Evolutionary conservation across 2,329 filamentous ascomycete species (phyloP).

Genomic region (Fusarium nematophilum): DNA sequence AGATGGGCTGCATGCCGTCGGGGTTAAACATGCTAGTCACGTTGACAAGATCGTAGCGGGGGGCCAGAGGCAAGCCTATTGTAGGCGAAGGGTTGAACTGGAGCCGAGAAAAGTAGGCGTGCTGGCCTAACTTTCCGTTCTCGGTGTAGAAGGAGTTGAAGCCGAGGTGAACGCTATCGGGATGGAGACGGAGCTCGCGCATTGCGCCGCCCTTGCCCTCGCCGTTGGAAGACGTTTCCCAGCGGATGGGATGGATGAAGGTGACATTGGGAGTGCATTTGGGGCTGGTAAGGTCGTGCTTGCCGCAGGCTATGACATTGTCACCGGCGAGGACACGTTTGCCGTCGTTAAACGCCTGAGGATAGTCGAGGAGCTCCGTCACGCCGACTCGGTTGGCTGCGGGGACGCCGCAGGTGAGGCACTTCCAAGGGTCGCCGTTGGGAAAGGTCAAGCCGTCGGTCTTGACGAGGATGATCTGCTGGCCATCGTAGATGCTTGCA

Average conservation of each 20-base stretch:
- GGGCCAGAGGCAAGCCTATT: conserved; percentile 42
- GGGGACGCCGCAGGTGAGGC: conserved; percentile 56
- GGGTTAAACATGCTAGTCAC: conserved; percentile 50
- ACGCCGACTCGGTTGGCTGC: conserved; percentile 41
- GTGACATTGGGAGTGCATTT: not conserved
- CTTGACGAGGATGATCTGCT: conserved; percentile 57
- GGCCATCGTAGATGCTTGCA: conserved; percentile 54
- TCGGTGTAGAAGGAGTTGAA: conserved; percentile 51
- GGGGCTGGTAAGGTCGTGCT: conserved; percentile 43
- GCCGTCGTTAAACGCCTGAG: conserved; percentile 55
- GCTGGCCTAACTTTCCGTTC: conserved; percentile 26
- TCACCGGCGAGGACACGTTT: conserved; percentile 48
- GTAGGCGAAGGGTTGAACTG: conserved; percentile 52
- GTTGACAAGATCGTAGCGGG: conserved; percentile 54
- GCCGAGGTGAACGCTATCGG: conserved; percentile 57
- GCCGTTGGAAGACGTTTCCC: conserved; percentile 36
- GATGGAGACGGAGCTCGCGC: conserved; percentile 59
- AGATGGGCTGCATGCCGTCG: not conserved
- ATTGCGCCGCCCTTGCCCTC: conserved; percentile 47
- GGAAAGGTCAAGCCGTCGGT: conserved; percentile 53
- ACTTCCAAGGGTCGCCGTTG: conserved; percentile 60
- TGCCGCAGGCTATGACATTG: conserved; percentile 53
- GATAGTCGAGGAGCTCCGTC: conserved; percentile 49
- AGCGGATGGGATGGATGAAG: conserved; percentile 8
- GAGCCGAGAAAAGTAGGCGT: conserved; percentile 52